Evolutionary conservation across 306 rosid genomes (phyloP).

Genomic region (Medicago lupulina): DNA sequence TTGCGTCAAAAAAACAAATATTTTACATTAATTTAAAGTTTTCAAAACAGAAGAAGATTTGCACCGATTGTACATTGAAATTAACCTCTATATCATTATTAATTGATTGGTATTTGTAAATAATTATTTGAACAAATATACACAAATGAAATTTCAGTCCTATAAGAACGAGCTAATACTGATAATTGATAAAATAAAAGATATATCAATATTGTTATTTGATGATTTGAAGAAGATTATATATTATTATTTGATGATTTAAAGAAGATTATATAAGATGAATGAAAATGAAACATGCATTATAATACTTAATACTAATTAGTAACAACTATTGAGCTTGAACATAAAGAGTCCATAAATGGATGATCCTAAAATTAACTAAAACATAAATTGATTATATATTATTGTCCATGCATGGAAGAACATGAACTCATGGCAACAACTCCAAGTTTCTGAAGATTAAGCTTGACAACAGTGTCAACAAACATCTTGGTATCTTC

Average conservation of each 20-base stretch:
- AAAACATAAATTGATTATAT: neutral
- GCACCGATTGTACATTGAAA: too few species aligned
- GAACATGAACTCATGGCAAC: constrained; percentile 46
- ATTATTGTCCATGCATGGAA: constrained; percentile 48
- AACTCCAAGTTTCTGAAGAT: constrained; percentile 84
- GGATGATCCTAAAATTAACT: neutral
- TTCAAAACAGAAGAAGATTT: too few species aligned
- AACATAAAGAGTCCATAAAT: constrained; percentile 16
- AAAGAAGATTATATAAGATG: neutral
- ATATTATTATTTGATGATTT: neutral
- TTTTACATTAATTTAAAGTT: too few species aligned
- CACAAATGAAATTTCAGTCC: too few species aligned
- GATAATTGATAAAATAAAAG: too few species aligned
- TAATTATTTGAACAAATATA: too few species aligned
- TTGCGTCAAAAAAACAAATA: too few species aligned
- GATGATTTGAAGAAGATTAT: neutral
- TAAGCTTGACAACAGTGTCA: constrained; percentile 86
- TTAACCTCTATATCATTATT: too few species aligned
- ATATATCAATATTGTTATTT: constrained; percentile 1
- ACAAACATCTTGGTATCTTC: constrained; percentile 91
- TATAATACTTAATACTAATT: neutral
- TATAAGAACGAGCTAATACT: too few species aligned
- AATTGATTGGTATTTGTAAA: too few species aligned
- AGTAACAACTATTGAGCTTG: constrained; percentile 13
- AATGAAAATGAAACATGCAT: constrained; percentile 32